A percentile compares a stretch with the other conserved stretches of the same genome.
phyloP scores from a whole-genome alignment of 805 yeast genomes.

The Saccharomycopsis fermentans region DNA sequence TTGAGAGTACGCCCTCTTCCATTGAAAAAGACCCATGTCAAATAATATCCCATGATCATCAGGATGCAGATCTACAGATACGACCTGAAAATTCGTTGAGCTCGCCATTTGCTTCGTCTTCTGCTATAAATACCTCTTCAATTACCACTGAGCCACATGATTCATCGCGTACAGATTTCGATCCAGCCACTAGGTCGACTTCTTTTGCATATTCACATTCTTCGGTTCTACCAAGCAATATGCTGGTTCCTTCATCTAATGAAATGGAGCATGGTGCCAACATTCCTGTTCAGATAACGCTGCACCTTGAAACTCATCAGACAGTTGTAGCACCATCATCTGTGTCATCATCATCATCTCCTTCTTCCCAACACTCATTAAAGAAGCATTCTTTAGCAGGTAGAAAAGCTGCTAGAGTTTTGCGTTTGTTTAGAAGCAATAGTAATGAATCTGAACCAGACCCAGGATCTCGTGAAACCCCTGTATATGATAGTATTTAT shows the following conservation, averaged over 20 bases:
- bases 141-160: too few species aligned
- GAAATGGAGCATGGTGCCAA: not conserved
- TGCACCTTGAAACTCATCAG: not conserved
- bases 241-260: not conserved
- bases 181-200: not conserved
- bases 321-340: not conserved
- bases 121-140: too few species aligned
- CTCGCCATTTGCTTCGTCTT: too few species aligned
- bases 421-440: constrained; percentile 40
- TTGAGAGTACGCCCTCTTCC: not conserved
- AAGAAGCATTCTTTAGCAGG: constrained; percentile 7
- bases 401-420: constrained; percentile 39
- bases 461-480: not conserved
- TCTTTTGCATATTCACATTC: not conserved
- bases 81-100: not conserved
- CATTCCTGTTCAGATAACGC: not conserved
- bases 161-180: too few species aligned
- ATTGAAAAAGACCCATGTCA: not conserved
- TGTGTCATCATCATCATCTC: not conserved
- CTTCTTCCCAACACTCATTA: not conserved
- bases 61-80: not conserved
- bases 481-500: not conserved
- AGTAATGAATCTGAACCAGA: constrained; percentile 15
- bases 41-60: not conserved
- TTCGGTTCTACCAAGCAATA: not conserved